Evolutionary conservation across 139 green algal species (phyloP).

Genomic region (Closterium sp.): DNA sequence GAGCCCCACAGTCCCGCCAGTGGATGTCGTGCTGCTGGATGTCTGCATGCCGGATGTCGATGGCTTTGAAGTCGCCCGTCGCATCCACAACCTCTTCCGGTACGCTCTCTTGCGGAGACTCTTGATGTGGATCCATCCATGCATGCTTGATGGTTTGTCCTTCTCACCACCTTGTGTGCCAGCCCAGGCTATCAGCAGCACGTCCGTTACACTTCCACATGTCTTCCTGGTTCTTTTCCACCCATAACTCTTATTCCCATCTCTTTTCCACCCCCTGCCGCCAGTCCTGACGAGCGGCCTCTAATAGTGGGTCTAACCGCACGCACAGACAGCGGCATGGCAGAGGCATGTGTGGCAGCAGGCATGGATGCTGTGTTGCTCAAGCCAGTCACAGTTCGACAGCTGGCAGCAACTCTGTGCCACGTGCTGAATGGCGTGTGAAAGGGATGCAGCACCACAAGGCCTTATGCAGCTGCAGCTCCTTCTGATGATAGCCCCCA

Average conservation of each 20-base stretch:
- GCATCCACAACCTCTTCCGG: constrained; percentile 11
- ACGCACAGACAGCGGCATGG: constrained; percentile 29
- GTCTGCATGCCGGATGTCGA: constrained; percentile 37
- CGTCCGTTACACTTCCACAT: not conserved
- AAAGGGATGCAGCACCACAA: not conserved
- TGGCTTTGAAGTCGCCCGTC: constrained; percentile 20
- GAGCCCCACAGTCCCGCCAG: not conserved
- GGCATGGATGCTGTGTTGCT: constrained; percentile 44
- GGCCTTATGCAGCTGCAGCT: too few species aligned
- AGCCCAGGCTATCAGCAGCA: not conserved
- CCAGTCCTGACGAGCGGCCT: constrained; percentile 14
- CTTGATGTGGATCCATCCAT: not conserved
- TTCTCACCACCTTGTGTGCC: not conserved
- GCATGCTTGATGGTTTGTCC: constrained; percentile 12
- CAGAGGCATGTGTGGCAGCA: constrained; percentile 24
- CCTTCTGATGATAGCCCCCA: not conserved
- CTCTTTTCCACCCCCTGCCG: not conserved
- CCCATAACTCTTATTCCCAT: not conserved
- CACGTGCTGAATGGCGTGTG: not conserved
- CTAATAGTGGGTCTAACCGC: constrained; percentile 38
- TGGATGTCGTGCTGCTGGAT: constrained; percentile 50
- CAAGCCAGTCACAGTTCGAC: constrained; percentile 26
- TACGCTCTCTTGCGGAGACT: not conserved
- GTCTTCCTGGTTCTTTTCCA: not conserved
- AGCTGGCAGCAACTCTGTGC: constrained; percentile 19